phyloP scores from a whole-genome alignment of 2,329 filamentous ascomycete species.

The Ophiostoma sp. region DNA sequence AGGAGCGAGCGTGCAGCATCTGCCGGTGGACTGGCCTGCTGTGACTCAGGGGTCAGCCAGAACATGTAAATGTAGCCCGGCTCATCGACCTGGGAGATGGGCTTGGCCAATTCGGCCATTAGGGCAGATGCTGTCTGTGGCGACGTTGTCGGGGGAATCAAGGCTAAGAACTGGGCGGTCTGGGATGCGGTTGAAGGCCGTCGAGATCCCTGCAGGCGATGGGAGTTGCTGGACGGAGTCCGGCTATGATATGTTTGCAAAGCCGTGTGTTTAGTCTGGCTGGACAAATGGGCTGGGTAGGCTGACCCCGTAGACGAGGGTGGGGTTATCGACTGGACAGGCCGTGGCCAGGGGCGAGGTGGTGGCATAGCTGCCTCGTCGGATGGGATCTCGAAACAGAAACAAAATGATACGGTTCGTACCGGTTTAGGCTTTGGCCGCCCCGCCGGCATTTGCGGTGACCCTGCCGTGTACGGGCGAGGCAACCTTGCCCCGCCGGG shows the following conservation, averaged over 20 bases:
- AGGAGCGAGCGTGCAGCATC: conserved; percentile 63
- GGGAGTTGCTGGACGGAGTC: conserved; percentile 28
- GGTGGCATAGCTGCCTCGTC: conserved; percentile 45
- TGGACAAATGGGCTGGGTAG: not conserved
- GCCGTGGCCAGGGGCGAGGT: conserved; percentile 48
- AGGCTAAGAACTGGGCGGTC: conserved; percentile 55
- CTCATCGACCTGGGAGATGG: conserved; percentile 73
- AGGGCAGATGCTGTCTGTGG: conserved; percentile 69
- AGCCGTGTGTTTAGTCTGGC: not conserved
- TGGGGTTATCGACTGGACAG: conserved; percentile 41
- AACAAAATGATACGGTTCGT: conserved; percentile 44
- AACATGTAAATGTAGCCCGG: conserved; percentile 98
- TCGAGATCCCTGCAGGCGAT: conserved; percentile 28
- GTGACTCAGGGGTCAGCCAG: conserved; percentile 76
- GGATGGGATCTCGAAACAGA: conserved; percentile 54
- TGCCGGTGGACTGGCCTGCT: conserved; percentile 54
- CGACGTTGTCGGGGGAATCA: conserved; percentile 68
- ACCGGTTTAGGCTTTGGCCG: not conserved
- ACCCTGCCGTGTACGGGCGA: not conserved
- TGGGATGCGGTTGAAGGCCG: conserved; percentile 36
- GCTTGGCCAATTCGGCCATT: conserved; percentile 72
- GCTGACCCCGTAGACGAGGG: not conserved
- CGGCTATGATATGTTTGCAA: not conserved
- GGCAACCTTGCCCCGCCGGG: conserved; percentile 5
- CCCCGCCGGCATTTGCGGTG: not conserved